Evolutionary conservation across 495 filamentous ascomycete genomes (phyloP).

Genomic region (Clavariopsis aquatica): DNA sequence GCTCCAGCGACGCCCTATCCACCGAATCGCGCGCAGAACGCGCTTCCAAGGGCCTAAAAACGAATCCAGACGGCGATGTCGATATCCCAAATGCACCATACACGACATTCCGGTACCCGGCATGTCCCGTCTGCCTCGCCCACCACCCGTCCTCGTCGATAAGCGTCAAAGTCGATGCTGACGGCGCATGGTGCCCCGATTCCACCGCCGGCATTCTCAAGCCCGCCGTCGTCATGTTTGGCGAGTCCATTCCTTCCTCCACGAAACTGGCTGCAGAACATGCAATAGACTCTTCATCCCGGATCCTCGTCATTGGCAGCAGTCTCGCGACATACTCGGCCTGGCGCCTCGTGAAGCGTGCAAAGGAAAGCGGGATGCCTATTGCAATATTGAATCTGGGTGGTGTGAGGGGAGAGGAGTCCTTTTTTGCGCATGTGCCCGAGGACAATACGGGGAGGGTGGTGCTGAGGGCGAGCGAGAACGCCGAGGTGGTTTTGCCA

Average conservation of each 20-base stretch:
- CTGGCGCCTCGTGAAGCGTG: conserved; percentile 83
- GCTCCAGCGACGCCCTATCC: conserved; percentile 70
- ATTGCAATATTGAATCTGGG: conserved; percentile 58
- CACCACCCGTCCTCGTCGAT: conserved; percentile 48
- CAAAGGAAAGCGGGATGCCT: conserved; percentile 77
- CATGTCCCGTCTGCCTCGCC: conserved; percentile 75
- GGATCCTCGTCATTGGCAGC: conserved; percentile 78
- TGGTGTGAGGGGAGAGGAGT: conserved; percentile 46
- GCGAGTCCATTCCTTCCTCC: conserved; percentile 70
- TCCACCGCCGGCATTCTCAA: conserved; percentile 83
- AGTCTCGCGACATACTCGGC: conserved; percentile 93
- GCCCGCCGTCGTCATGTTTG: conserved; percentile 93
- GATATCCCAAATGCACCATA: conserved; percentile 88
- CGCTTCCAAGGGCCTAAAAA: conserved; percentile 66
- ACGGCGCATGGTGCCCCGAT: conserved; percentile 72
- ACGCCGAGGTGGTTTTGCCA: conserved; percentile 42
- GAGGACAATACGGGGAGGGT: conserved; percentile 32
- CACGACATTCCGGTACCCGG: conserved; percentile 84
- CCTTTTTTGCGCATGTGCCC: conserved; percentile 38
- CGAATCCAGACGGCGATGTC: conserved; percentile 93
- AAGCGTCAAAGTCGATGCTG: conserved; percentile 69
- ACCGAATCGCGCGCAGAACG: conserved; percentile 75
- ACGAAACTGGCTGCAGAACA: conserved; percentile 78
- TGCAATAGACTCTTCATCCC: conserved; percentile 71
- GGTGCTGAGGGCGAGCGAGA: conserved; percentile 39